Evolutionary conservation across 2,329 filamentous ascomycete genomes (phyloP).

Genomic region (Juglanconis sp.): DNA sequence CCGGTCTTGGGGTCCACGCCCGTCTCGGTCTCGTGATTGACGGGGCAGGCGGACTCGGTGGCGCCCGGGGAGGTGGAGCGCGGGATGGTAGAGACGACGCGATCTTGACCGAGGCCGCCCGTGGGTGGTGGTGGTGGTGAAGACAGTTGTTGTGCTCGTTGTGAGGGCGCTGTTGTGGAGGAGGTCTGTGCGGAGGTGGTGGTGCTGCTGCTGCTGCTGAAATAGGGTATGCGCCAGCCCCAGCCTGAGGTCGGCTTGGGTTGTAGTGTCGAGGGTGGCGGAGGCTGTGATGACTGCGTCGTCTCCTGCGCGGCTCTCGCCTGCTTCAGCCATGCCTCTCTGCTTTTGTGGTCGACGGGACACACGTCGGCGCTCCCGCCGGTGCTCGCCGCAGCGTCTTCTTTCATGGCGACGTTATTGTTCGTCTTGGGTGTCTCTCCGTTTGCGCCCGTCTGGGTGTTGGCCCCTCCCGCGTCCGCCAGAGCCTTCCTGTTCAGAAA

Average conservation of each 20-base stretch:
- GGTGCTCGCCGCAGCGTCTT: neutral
- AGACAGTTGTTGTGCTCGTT: conserved; percentile 14
- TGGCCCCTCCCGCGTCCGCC: conserved; percentile 10
- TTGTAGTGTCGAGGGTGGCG: conserved; percentile 5
- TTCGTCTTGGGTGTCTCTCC: neutral
- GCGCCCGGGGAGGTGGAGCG: conserved; percentile 46
- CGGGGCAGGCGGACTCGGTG: conserved; percentile 36
- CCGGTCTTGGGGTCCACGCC: conserved; percentile 66
- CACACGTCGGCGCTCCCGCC: conserved; percentile 48
- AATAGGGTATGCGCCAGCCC: conserved; percentile 39
- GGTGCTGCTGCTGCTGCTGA: conserved; percentile 23
- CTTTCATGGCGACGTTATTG: neutral
- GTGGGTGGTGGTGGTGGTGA: conserved; percentile 4
- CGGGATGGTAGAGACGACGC: conserved; percentile 78
- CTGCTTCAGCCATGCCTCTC: conserved; percentile 80
- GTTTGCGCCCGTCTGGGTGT: neutral
- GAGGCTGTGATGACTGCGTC: conserved; percentile 8
- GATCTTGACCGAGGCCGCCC: conserved; percentile 57
- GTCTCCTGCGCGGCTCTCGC: conserved; percentile 50
- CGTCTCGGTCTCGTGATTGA: conserved; percentile 75
- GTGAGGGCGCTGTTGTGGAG: neutral
- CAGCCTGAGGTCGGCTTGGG: conserved; percentile 34
- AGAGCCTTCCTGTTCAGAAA: conserved; percentile 17
- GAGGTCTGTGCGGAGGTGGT: conserved; percentile 18
- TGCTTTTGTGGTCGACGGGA: conserved; percentile 86